Base-by-base conservation (phyloP, 2,329 filamentous ascomycete species). In the Aspergillus sergii region DNA sequence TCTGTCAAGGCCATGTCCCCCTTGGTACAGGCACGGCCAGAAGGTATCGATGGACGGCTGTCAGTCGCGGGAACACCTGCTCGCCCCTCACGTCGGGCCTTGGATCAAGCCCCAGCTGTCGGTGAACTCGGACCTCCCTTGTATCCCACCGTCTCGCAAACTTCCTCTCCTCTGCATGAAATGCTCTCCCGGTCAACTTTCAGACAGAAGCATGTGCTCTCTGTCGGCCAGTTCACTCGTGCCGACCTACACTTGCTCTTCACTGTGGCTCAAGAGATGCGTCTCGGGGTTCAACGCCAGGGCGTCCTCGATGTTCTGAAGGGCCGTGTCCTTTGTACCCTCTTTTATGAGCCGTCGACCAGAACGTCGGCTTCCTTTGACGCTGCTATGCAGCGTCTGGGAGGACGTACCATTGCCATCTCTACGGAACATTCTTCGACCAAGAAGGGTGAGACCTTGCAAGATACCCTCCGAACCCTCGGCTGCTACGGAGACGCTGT, bases 301-400 rank as follows among this genome's bases (percentile, higher is more conserved):
- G 95, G 95, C 64, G 91, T 95, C 34, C 85, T 99, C 57, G 90
- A 95, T 73, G 85, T 96, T 61, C 88, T 99, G 65, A 92, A 91
- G 72, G 93, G 94, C 32, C 89, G 91, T 53, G 88, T 99, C 14
- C 86, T 99, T 43, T 93, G 91, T 81, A 95, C 92, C 2, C 88
- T 99, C 82, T 99, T 99, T 86, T 99, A 94, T 79, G 95, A 99
- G 84, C 95, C 95, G 2, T 98, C 94, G 0, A 99, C 95, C 3
- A 88, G 95, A 60, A 99, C 95, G 6, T 97, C 94, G 14, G 89
- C 92, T 43, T 99, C 95, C 4, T 99, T 99, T 72, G 95, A 99
- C 75, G 92, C 94, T 61, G 95, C 95, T 48, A 99, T 99, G 95
- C 96, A 99, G 84, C 91, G 96, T 58, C 89, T 99, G 6, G 95